Percentiles rank a stretch among this genome's conserved stretches.
Evolutionary conservation across 176 grass and related monocot species (phyloP).

Genomic region (Saccharum spontaneum): DNA sequence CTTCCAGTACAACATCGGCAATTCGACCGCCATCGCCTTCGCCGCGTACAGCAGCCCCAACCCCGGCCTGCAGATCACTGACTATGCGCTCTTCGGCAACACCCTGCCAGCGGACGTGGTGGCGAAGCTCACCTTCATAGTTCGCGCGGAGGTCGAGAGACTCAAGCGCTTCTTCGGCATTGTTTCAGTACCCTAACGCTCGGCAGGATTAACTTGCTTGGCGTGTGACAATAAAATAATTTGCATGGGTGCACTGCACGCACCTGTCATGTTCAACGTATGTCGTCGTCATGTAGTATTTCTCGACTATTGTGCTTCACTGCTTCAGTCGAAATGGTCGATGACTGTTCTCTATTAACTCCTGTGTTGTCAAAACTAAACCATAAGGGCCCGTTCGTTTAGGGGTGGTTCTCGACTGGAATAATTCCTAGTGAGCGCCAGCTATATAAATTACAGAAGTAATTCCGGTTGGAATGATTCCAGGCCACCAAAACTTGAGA

Average conservation of each 20-base stretch:
- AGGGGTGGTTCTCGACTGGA: too few relatives aligned
- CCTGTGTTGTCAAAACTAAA: too few relatives aligned
- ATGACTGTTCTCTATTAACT: too few relatives aligned
- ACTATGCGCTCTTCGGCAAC: constrained; percentile 52
- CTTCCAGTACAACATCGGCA: constrained; percentile 61
- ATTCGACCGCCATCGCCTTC: constrained; percentile 8
- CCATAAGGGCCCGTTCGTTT: too few relatives aligned
- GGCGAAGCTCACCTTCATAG: constrained; percentile 23
- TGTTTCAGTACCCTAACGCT: neutral
- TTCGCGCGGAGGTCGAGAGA: constrained; percentile 14
- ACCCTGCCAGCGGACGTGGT: constrained; percentile 24
- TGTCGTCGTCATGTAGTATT: too few relatives aligned
- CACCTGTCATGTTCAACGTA: too few relatives aligned
- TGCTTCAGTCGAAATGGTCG: too few relatives aligned
- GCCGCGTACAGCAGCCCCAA: constrained; percentile 44
- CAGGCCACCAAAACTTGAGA: too few relatives aligned
- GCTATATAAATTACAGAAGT: too few relatives aligned
- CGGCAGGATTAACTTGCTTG: neutral
- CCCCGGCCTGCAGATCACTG: constrained; percentile 51
- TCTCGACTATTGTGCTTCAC: too few relatives aligned
- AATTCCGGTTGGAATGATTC: too few relatives aligned
- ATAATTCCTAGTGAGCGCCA: too few relatives aligned
- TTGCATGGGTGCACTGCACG: neutral
- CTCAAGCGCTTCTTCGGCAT: constrained; percentile 48
- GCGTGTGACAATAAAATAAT: constrained; percentile 9